Conservation (phyloP, 768 basidiomycete genomes). For the Agrocybe pediades region DNA sequence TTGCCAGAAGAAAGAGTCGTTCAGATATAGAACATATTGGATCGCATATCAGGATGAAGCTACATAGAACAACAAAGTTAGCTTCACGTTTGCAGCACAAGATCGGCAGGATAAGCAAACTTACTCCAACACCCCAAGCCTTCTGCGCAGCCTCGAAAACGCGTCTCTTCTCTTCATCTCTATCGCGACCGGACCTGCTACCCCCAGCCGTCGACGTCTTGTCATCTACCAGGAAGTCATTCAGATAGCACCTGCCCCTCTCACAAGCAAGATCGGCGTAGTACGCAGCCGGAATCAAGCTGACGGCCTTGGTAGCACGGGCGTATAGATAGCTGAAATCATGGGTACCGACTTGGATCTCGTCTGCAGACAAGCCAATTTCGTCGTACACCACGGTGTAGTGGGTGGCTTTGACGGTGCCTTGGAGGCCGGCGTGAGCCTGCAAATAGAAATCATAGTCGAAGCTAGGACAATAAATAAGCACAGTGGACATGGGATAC, state of each 20-base stretch:
- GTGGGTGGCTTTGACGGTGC: slow-evolving; percentile 71
- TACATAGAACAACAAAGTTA: slow-evolving; percentile 17
- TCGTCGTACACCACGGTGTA: slow-evolving; percentile 85
- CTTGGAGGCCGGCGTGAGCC: slow-evolving; percentile 76
- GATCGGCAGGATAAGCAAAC: slow-evolving; percentile 15
- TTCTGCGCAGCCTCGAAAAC: slow-evolving; percentile 45
- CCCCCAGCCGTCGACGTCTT: slow-evolving; percentile 38
- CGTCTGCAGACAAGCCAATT: slow-evolving; percentile 64
- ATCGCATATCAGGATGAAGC: slow-evolving; percentile 57
- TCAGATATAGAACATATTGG: slow-evolving; percentile 79
- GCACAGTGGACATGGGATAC: slow-evolving; percentile 12
- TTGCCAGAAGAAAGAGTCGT: too few species aligned
- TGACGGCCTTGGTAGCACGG: slow-evolving; percentile 83
- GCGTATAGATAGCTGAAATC: slow-evolving; percentile 75
- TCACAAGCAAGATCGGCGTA: slow-evolving; percentile 86
- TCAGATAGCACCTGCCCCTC: slow-evolving; percentile 74
- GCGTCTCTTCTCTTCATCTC: slow-evolving; percentile 38
- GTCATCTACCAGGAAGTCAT: slow-evolving; percentile 66
- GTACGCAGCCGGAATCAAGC: slow-evolving; percentile 77
- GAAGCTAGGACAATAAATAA: slow-evolving; percentile 43
- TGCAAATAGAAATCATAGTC: slow-evolving; percentile 72
- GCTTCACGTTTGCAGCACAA: slow-evolving; percentile 1
- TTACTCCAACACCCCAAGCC: slow-evolving; percentile 57
- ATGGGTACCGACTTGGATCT: slow-evolving; percentile 74
- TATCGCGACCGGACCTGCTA: slow-evolving; percentile 30